A percentile compares a stretch with the other conserved stretches of the same genome.
Conservation (phyloP, 805 yeast genomes). For the Ogataea methanolica region DNA sequence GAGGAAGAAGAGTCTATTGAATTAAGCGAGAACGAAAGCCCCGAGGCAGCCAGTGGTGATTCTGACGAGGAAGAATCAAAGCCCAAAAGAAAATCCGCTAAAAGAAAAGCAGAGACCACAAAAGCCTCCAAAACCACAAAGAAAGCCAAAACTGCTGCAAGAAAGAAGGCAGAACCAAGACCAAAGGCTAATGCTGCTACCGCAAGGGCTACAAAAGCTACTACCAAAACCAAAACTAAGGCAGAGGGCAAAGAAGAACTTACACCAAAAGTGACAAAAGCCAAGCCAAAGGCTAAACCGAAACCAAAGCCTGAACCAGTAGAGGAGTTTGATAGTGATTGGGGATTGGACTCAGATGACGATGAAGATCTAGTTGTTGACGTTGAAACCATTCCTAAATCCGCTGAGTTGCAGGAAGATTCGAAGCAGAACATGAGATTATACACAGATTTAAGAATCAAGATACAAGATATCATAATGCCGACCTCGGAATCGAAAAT, state of each 20-base stretch:
- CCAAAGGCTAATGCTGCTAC: conserved; percentile 18
- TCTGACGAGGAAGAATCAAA: conserved; percentile 29
- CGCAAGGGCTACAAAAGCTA: conserved; percentile 16
- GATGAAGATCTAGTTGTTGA: conserved; percentile 15
- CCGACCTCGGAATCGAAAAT: conserved; percentile 2
- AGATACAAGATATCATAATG: conserved; percentile 22
- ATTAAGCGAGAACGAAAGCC: conserved; percentile 4
- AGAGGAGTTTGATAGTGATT: conserved; percentile 21
- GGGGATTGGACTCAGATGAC: conserved; percentile 25
- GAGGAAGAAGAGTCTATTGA: conserved; percentile 5
- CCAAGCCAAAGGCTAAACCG: conserved; percentile 4
- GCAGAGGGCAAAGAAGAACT: conserved; percentile 1
- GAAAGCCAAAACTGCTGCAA: background rate
- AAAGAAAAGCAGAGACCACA: background rate
- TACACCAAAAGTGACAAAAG: conserved; percentile 3
- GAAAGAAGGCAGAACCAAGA: conserved; percentile 2
- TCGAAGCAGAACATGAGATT: conserved; percentile 16
- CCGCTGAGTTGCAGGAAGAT: conserved; percentile 18
- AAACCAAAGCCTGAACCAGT: conserved; percentile 2
- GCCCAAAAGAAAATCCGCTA: conserved; percentile 24
- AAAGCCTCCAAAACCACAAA: conserved; percentile 6
- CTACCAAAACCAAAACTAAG: conserved; percentile 2
- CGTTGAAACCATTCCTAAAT: conserved; percentile 14
- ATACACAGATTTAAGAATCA: conserved; percentile 20
- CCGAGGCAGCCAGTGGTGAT: background rate